Base-by-base conservation (phyloP, 495 filamentous ascomycete genomes). In the Penicillium roqueforti region DNA sequence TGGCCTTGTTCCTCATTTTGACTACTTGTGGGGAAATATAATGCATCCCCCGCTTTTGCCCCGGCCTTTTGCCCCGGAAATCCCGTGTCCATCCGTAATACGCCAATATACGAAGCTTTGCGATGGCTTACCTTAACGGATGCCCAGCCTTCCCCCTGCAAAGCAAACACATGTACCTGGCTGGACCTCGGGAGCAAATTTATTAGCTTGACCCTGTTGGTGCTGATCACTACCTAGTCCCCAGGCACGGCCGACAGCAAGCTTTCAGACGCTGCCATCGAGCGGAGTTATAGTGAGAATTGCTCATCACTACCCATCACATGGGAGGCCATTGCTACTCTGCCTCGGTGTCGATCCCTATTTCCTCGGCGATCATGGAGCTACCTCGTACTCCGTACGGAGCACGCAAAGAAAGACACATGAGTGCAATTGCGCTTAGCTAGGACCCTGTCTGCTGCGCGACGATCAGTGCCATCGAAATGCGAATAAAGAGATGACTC, bases 401-500 rank as follows among this genome's bases (percentile, higher is more conserved):
- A 45, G 43, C 37, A 41, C 53, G 11, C 39, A 4, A 25, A 14
- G n/a, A n/a, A 7, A n/a, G 25, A 36, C 43, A 18, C 16, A 34
- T 2, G 11, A 11, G 39, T 36, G 20, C n/a, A 29, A 52, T 52
- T 52, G 39, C 44, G 32, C 53, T 56, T 49, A 50, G 47, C 22
- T 6, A 23, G 36, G 48, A 50, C 54, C 54, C 48, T 55, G 46
- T 48, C 63, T 31, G 36, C 43, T 38, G 50, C 50, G 34, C 50
- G 60, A 39, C 32, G 63, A 66, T 66, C 63, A 38, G 34, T 39
- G 28, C 10, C 51, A 47, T 38, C 47, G 22, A 46, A 53, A 19
- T 38, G 47, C 46, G 63, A 60, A 63, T 66, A 66, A 66, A 66
- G 60, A 58, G 42, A 57, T 58, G 50, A 42, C 40, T 47, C 43